Evolutionary conservation across 164 flowering plant genomes (phyloP), one percentile per base, ranked within the genome.

Genomic region (Vitis amurensis): DNA sequence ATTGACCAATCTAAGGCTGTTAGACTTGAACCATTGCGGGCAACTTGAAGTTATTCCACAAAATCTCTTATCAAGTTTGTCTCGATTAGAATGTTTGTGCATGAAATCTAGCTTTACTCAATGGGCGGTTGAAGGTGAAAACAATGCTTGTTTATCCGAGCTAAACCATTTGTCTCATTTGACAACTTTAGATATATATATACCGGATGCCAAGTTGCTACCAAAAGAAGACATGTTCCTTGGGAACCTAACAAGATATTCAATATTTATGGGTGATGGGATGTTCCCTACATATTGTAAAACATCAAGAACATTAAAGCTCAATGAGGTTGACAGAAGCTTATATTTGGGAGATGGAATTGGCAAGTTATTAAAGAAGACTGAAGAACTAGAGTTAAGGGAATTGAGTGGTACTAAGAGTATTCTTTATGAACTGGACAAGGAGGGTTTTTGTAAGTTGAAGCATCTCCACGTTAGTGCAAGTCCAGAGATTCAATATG

Each of bases 101-200:
- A 58, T 80, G 76, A 15, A 11, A 0, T 11, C 64, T 31, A 57
- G 64, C 47, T 71, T 71, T 37, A 1, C 0, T 0, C 17, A 16
- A 11, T 79, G 79, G 79, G 73, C 27, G 7, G 4, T 1, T 1
- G 49, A 55, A 12, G 44, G 15, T 15, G 64, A 15, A 56, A 23
- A 51, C 1, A 74, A 65, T 72, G 77, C 75, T n/a, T 58, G 67
- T 49, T n/a, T 72, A n/a, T 19, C 16, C 13, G 79, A 76, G 57
- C 15, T 72, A 37, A 59, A 15, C 23, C 0, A 31, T 15, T 49
- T 76, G 66, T 3, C 29, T n/a, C 4, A 13, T 10, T 57, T 72
- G 5, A 56, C 27, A 1, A 13, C 63, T 8, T 49, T 71, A 6
- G 68, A 64, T 1, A 15, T 64, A 23, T 29, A 56, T 19, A 27